Conservation (phyloP, 495 filamentous ascomycete species). For the Neurospora sp. region DNA sequence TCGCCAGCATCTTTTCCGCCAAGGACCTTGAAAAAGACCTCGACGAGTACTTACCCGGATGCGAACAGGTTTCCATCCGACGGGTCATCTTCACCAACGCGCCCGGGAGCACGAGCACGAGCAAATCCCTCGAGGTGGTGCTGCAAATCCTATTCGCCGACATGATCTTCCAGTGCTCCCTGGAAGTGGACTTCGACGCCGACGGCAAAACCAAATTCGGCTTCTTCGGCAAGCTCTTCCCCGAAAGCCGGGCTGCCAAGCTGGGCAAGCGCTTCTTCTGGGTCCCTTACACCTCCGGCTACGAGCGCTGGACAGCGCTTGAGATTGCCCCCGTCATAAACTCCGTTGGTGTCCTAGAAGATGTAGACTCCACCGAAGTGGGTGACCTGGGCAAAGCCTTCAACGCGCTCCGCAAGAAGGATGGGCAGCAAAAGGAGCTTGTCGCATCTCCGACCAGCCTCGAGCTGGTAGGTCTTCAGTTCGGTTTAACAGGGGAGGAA, state of each 20-base stretch:
- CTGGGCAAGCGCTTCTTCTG: background rate
- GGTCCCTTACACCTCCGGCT: background rate
- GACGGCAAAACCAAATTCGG: background rate
- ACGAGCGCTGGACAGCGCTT: background rate
- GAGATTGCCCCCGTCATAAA: background rate
- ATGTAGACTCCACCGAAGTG: background rate
- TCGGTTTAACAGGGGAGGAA: background rate
- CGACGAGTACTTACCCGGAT: background rate
- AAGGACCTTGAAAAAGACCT: too few relatives aligned
- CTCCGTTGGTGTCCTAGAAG: background rate
- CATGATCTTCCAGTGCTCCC: background rate
- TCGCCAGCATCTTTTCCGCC: background rate
- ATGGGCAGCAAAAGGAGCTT: background rate
- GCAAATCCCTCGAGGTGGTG: background rate
- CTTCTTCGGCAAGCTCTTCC: background rate
- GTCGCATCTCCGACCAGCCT: background rate
- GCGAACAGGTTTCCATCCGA: background rate
- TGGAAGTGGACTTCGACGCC: background rate
- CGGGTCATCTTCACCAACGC: background rate
- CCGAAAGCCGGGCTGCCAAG: background rate
- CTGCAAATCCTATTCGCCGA: background rate
- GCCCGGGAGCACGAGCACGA: background rate
- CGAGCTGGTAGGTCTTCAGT: background rate
- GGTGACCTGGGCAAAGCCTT: background rate
- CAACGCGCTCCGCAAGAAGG: background rate